Evolutionary conservation across 345 rosid genomes (phyloP).

Genomic region (Hibiscus tridactylites): DNA sequence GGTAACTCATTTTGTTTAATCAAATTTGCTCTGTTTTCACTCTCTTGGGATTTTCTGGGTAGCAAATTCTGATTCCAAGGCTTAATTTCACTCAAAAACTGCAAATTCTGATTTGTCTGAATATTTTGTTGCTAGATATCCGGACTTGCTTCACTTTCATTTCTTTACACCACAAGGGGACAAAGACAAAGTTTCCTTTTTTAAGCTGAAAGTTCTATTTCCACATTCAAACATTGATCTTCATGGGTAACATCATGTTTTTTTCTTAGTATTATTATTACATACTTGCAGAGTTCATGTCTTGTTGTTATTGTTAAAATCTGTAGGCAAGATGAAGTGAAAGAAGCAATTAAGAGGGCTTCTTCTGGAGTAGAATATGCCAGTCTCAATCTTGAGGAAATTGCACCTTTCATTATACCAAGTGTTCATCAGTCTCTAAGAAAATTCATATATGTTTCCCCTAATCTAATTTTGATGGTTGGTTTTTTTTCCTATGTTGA

Average conservation of each 20-base stretch:
- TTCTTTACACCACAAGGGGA: constrained; percentile 35
- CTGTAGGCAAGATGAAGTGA: constrained; percentile 32
- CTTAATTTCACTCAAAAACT: too few species aligned
- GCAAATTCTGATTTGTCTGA: not conserved
- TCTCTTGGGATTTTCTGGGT: not conserved
- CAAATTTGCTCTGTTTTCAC: not conserved
- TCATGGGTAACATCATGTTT: constrained; percentile 22
- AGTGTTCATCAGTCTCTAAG: constrained; percentile 14
- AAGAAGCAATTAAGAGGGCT: constrained; percentile 9
- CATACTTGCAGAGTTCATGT: not conserved
- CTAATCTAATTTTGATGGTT: constrained; percentile 33
- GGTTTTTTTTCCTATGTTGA: constrained; percentile 1
- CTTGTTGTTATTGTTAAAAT: constrained; percentile 10
- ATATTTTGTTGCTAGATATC: constrained; percentile 17
- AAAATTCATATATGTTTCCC: constrained; percentile 29
- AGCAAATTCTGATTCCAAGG: not conserved
- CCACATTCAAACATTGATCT: constrained; percentile 36
- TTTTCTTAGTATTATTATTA: not conserved
- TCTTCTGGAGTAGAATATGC: constrained; percentile 9
- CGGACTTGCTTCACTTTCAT: constrained; percentile 30
- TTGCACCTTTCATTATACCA: constrained; percentile 32
- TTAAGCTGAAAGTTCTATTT: constrained; percentile 38
- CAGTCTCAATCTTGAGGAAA: constrained; percentile 15
- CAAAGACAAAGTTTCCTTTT: constrained; percentile 29
- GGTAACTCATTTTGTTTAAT: constrained; percentile 7